These are phyloP conservation scores for Russula sp. DNA, from an alignment of 768 basidiomycete genomes.

Conservation along the genomic window DNA sequence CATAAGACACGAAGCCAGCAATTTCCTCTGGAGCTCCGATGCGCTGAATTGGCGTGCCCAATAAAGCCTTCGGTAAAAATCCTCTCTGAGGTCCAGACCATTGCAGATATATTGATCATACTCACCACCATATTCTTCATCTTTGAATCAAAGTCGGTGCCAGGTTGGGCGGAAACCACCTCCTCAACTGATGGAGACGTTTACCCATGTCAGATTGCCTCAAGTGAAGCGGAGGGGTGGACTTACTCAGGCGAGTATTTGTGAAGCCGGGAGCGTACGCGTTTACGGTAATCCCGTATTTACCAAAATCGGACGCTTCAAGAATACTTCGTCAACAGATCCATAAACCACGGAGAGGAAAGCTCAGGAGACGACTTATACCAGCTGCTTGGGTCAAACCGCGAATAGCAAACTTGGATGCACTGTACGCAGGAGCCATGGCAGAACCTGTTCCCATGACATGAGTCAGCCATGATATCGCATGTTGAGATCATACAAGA, in stretches of 20 bases:
- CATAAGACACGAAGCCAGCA: constrained; percentile 29
- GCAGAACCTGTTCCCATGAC: neutral
- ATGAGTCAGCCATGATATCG: neutral
- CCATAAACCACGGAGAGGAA: too few relatives aligned
- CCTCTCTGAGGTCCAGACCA: neutral
- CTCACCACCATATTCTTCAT: neutral
- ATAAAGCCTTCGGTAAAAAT: neutral
- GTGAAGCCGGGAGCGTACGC: constrained; percentile 32
- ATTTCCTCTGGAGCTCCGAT: constrained; percentile 27
- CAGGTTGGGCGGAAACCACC: neutral
- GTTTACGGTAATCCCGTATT: constrained; percentile 32
- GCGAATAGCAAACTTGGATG: constrained; percentile 33
- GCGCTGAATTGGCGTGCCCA: constrained; percentile 8
- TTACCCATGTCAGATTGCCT: neutral
- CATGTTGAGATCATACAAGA: neutral
- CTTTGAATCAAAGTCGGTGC: neutral
- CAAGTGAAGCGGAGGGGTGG: neutral
- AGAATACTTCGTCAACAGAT: neutral
- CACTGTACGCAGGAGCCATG: constrained; percentile 13
- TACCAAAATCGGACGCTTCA: constrained; percentile 29
- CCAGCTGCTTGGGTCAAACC: constrained; percentile 32
- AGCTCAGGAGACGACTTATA: neutral
- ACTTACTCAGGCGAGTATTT: constrained; percentile 30
- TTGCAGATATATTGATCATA: neutral
- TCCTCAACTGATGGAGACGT: neutral